Base-by-base conservation (phyloP, 257 asterid species). In the Pogostemon cablin region DNA sequence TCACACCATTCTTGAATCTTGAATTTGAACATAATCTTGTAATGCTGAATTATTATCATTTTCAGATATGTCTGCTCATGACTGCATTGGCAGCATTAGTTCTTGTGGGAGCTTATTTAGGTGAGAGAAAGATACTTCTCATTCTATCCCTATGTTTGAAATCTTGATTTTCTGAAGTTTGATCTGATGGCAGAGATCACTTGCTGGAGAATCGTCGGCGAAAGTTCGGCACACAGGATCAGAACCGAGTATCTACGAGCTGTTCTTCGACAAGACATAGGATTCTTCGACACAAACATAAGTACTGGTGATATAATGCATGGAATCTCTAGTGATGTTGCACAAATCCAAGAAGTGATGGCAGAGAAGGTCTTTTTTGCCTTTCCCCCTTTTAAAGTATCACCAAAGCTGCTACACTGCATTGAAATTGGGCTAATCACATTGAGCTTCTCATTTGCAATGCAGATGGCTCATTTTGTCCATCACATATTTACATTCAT, bases 341-440 rank as follows among this genome's bases (percentile, higher is more conserved):
- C 96, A 61, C 95, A 87, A 72, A 91, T 91, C 65, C 96, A 91
- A 81, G 97, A 89, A 87, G 93, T 91, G 46, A 88, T 89, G 95
- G 89, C 95, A 20, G 96, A 91, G 57, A 91, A 91, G 96, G 97
- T 91, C 68, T 1, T 25, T 25, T 25, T 25, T 25, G 17, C 32
- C 32, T 25, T 25, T 25, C 1, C 32, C 32, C 32, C 32, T 6
- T 9, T 65, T 34, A 65, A 11, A 32, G 58, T 7, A 32, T 34
- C 5, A 46, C 34, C 40, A 60, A 7, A 17, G 44, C 7, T n/a
- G 0, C 32, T 25, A 25, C 55, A 49, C 3, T 49, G 20, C 11
- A 6, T 3, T 49, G 55, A 49, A 49, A 49, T 15, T 49, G 32
- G 32, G 32, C 32, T 25, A 25, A 25, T 25, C 32, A 25, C 32